Conservation (phyloP, 2,329 filamentous ascomycete genomes). For the Colletotrichum sp. region DNA sequence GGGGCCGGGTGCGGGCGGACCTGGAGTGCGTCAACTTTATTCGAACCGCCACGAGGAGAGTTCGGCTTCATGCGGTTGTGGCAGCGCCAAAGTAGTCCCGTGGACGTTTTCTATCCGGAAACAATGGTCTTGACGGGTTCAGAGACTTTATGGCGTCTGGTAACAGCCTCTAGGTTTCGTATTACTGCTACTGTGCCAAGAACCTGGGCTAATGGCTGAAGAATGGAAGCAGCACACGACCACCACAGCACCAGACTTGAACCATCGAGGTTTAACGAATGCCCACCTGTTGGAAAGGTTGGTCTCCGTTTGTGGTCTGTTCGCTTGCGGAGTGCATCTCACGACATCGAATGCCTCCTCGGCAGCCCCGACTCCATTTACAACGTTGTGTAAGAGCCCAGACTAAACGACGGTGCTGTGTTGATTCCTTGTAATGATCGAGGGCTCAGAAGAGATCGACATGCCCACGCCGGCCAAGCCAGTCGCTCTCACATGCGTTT, state of each 20-base stretch:
- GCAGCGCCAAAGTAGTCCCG: not conserved
- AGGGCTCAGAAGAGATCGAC: not conserved
- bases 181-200: not conserved
- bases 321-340: not conserved
- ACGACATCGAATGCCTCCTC: not conserved
- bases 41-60: not conserved
- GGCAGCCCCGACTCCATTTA: not conserved
- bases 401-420: not conserved
- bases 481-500: not conserved
- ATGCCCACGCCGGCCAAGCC: not conserved
- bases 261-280: not conserved
- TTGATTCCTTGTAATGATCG: not conserved
- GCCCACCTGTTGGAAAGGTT: not conserved
- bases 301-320: not conserved
- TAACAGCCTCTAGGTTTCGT: not conserved
- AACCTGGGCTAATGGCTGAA: not conserved
- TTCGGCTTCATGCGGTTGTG: not conserved
- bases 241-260: not conserved
- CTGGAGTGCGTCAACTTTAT: conserved; percentile 1
- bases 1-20: not conserved
- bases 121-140: not conserved
- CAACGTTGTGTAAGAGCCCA: not conserved
- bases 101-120: not conserved
- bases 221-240: not conserved
- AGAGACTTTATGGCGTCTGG: not conserved